These are phyloP conservation scores for Neostapfia colusana DNA, from an alignment of 176 grass and related monocot species.

Conservation along the genomic window DNA sequence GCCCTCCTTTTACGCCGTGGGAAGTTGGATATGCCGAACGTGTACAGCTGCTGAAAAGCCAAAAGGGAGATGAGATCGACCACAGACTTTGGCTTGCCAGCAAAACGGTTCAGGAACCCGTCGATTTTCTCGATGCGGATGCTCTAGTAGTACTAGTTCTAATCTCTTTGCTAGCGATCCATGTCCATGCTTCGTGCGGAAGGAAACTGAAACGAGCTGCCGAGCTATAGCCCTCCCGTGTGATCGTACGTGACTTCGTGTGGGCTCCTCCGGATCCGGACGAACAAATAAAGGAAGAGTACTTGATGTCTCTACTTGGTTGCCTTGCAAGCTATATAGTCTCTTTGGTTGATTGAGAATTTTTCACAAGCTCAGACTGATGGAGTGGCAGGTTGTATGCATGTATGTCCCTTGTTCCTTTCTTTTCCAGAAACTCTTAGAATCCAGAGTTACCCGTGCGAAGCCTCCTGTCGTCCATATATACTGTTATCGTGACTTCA, in stretches of 20 bases:
- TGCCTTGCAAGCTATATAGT: slow-evolving; percentile 17
- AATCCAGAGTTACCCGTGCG: background rate
- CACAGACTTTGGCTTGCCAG: background rate
- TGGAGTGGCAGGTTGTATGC: background rate
- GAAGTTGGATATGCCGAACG: background rate
- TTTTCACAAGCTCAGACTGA: background rate
- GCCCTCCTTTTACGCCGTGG: background rate
- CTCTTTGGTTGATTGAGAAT: background rate
- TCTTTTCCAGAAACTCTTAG: background rate
- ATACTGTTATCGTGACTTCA: background rate
- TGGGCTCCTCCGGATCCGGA: background rate
- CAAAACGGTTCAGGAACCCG: background rate
- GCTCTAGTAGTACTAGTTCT: background rate
- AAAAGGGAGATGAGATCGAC: background rate
- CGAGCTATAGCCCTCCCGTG: background rate
- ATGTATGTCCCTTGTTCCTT: background rate
- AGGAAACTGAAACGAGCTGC: background rate
- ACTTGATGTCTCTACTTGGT: background rate
- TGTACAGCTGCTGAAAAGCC: background rate
- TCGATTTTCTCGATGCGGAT: background rate
- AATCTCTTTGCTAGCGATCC: background rate
- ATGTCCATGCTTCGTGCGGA: background rate
- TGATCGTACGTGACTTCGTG: background rate
- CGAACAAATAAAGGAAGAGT: background rate
- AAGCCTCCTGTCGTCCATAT: background rate